A percentile compares a stretch with the other conserved stretches of the same genome.
These are phyloP conservation scores for Myxozyma nipponensis DNA, from an alignment of 805 yeast genomes.

Conservation along the genomic window DNA sequence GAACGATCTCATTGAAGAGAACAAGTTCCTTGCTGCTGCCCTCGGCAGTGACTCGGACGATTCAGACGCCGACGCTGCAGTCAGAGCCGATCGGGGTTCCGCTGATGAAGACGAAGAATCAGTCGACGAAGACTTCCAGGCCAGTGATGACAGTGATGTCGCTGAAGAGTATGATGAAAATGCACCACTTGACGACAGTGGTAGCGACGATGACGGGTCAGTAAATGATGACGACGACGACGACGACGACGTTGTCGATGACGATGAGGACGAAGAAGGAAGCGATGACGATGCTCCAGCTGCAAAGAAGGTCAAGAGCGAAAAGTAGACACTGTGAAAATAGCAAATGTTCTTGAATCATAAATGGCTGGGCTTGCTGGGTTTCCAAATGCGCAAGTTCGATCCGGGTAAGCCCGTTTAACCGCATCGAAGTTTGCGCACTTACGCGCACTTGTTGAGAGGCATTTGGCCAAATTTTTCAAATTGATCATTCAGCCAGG, in stretches of 20 bases:
- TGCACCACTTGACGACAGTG: slow-evolving; percentile 35
- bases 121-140: slow-evolving; percentile 79
- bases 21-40: slow-evolving; percentile 72
- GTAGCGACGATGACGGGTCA: slow-evolving; percentile 32
- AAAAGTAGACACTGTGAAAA: no score
- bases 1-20: slow-evolving; percentile 87
- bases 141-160: slow-evolving; percentile 55
- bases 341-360: no score
- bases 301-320: no score
- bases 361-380: no score
- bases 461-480: no score
- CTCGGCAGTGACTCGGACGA: slow-evolving; percentile 56
- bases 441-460: no score
- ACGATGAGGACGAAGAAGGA: slow-evolving; percentile 28
- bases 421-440: no score
- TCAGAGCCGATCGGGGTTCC: slow-evolving; percentile 54
- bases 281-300: slow-evolving; percentile 26
- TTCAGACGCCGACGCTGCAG: slow-evolving; percentile 41
- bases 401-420: no score
- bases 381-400: no score
- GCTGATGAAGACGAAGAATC: slow-evolving; percentile 73
- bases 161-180: slow-evolving; percentile 85
- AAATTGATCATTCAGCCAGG: no score
- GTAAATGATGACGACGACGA: slow-evolving; percentile 29
- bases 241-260: slow-evolving; percentile 19